These are phyloP conservation scores for Centaurea solstitialis DNA, from an alignment of 129 eudicot species.

Conservation along the genomic window DNA sequence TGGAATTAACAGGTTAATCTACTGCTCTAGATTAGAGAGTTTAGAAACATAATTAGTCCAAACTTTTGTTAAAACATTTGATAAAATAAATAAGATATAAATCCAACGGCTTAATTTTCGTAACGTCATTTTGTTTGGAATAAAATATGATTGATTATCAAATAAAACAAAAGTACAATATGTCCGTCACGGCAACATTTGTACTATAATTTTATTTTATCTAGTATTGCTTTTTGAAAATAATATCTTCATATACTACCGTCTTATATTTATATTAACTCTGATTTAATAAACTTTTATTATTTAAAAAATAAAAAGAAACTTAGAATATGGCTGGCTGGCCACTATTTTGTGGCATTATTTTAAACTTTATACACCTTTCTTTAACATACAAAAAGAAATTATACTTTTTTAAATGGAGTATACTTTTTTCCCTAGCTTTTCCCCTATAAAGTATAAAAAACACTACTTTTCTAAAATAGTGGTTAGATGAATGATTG, in stretches of 20 bases:
- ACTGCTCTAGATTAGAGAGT: too few species aligned
- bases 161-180: neutral
- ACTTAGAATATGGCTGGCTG: conserved; percentile 23
- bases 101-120: neutral
- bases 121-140: neutral
- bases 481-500: conserved; percentile 39
- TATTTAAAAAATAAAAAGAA: conserved; percentile 3
- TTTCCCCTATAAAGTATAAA: conserved; percentile 18
- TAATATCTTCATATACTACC: conserved; percentile 7
- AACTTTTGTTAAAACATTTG: too few species aligned
- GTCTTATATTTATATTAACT: conserved; percentile 5
- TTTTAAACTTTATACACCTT: conserved; percentile 24
- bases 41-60: too few species aligned
- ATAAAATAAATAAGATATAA: too few species aligned
- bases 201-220: neutral
- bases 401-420: conserved; percentile 31
- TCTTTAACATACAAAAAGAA: conserved; percentile 36
- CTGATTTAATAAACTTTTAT: neutral
- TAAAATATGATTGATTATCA: neutral
- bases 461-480: conserved; percentile 19
- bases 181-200: neutral
- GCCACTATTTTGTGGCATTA: conserved; percentile 24
- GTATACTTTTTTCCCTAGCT: conserved; percentile 14
- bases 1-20: too few species aligned
- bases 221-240: neutral